Percentiles rank a stretch among this genome's conserved stretches.
Conservation (phyloP, 2,329 filamentous ascomycete species). For the Trichoderma sp. region DNA sequence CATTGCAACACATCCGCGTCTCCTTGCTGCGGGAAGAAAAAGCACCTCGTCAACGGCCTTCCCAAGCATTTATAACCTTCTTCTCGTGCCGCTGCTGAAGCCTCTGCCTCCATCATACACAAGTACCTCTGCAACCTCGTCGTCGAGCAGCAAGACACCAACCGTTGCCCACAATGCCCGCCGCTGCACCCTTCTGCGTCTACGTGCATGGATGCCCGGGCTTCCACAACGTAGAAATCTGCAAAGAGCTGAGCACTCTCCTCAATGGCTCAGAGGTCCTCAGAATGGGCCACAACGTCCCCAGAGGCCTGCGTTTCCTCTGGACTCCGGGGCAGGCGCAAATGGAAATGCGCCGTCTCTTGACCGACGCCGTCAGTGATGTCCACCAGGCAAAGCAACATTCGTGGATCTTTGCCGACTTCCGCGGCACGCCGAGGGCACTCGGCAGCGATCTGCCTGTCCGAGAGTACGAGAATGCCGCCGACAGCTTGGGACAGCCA, state of each 20-base stretch:
- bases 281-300: background rate
- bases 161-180: background rate
- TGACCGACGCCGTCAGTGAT: background rate
- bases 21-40: background rate
- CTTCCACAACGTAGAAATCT: background rate
- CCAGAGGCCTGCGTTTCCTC: too few species aligned
- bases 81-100: background rate
- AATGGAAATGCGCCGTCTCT: background rate
- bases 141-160: background rate
- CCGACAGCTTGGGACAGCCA: background rate
- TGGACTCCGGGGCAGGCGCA: rapidly evolving
- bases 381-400: background rate
- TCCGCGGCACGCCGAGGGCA: background rate
- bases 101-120: background rate
- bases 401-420: background rate
- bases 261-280: background rate
- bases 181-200: background rate
- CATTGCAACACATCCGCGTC: background rate
- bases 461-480: background rate
- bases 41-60: background rate
- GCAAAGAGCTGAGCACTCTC: background rate
- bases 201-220: background rate
- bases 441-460: background rate
- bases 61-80: background rate
- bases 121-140: background rate